phyloP scores from a whole-genome alignment of 2,329 filamentous ascomycete species.

The Neopestalotiopsis rosae region DNA sequence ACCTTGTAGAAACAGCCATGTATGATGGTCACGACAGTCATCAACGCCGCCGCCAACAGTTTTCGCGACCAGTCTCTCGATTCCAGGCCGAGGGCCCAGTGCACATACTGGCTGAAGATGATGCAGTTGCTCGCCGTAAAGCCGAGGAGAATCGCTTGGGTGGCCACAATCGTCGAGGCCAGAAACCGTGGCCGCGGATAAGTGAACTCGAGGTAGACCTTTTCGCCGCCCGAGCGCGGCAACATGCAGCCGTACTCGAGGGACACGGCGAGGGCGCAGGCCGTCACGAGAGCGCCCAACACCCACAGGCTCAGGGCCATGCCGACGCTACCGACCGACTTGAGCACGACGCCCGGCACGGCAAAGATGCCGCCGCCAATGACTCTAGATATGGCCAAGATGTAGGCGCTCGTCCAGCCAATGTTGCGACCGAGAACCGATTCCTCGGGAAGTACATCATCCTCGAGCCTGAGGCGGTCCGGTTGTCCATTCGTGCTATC shows the following conservation, averaged over 20 bases:
- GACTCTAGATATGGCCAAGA: conserved; percentile 71
- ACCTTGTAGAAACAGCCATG: conserved; percentile 63
- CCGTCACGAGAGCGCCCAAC: conserved; percentile 64
- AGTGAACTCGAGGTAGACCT: conserved; percentile 74
- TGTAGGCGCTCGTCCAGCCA: conserved; percentile 67
- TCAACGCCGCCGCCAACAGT: conserved; percentile 58
- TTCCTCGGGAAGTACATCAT: conserved; percentile 64
- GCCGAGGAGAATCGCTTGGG: conserved; percentile 5
- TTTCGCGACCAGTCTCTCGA: conserved; percentile 59
- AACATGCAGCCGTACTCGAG: conserved; percentile 76
- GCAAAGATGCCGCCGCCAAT: conserved; percentile 77
- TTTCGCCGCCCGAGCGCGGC: conserved; percentile 70
- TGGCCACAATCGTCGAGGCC: conserved; percentile 1
- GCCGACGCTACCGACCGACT: conserved; percentile 69
- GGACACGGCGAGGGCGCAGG: conserved; percentile 64
- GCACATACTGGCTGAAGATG: conserved; percentile 13
- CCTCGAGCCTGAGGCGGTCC: conserved; percentile 49
- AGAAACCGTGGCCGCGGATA: conserved; percentile 50
- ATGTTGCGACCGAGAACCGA: conserved; percentile 63
- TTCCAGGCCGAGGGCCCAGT: conserved; percentile 29
- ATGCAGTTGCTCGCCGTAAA: conserved; percentile 9
- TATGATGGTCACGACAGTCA: conserved; percentile 62
- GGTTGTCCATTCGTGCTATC: background rate
- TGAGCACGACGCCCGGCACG: conserved; percentile 70
- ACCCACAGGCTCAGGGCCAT: conserved; percentile 68